Percentiles rank a stretch among this genome's conserved stretches.
phyloP scores from a whole-genome alignment of 768 basidiomycete species.

The Cystobasidium onofrii region DNA sequence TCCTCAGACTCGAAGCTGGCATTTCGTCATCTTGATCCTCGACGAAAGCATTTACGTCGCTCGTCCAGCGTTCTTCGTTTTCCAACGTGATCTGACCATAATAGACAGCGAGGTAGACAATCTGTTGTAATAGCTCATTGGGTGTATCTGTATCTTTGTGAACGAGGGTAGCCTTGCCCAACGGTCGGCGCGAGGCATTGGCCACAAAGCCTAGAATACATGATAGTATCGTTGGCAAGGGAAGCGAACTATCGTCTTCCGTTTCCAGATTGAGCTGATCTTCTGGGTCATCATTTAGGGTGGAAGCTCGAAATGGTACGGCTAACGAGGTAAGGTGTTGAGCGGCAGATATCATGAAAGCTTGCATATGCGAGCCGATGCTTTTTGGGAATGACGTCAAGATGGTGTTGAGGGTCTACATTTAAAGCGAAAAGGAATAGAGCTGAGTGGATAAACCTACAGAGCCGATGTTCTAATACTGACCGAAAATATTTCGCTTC shows the following conservation, averaged over 20 bases:
- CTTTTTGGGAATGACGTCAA: slow-evolving; percentile 72
- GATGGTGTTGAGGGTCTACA: slow-evolving; percentile 70
- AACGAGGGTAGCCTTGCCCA: slow-evolving; percentile 60
- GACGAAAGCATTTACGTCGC: slow-evolving; percentile 82
- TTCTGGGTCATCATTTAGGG: slow-evolving; percentile 45
- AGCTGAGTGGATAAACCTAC: too few relatives aligned
- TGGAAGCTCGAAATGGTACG: slow-evolving; percentile 45
- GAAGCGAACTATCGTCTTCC: slow-evolving; percentile 57
- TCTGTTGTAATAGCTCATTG: slow-evolving; percentile 50
- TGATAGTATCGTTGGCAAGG: slow-evolving; percentile 56
- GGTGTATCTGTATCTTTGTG: slow-evolving; percentile 43
- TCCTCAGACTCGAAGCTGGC: slow-evolving; percentile 67
- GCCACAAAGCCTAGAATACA: slow-evolving; percentile 74
- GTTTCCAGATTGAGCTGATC: slow-evolving; percentile 57
- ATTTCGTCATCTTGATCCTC: slow-evolving; percentile 91
- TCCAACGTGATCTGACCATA: slow-evolving; percentile 82
- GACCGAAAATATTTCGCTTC: slow-evolving; percentile 79
- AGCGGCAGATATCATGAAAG: slow-evolving; percentile 43
- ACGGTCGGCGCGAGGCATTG: slow-evolving; percentile 58
- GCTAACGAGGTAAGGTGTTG: slow-evolving; percentile 57
- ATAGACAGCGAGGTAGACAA: slow-evolving; percentile 50
- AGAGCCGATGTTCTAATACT: slow-evolving; percentile 39
- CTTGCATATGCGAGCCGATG: slow-evolving; percentile 51
- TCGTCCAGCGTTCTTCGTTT: slow-evolving; percentile 84
- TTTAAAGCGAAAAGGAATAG: not conserved